Base-by-base conservation (phyloP, 108 stramenopile genomes). In the Pinguiococcus pyrenoidosus region DNA sequence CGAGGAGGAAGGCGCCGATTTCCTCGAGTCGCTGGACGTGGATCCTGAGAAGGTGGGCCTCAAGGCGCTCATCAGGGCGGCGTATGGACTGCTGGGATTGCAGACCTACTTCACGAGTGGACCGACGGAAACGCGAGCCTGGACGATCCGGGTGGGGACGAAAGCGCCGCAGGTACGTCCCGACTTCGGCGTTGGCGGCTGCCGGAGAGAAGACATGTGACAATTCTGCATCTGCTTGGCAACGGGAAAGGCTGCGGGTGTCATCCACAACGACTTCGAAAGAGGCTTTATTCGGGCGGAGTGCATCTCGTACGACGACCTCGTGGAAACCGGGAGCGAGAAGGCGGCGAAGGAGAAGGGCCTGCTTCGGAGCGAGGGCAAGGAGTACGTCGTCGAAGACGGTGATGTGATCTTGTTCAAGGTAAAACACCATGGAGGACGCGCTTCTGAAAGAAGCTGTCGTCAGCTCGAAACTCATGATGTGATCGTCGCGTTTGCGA, bases 201-300 rank as follows among this genome's bases (percentile, higher is more conserved):
- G 13, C 13, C 13, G 34, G 13, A 35, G 13, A 35, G 13, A 13
- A 35, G 13, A 35, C 13, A 35, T 13, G 13, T 35, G 34, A 35
- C 13, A 35, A 35, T 13, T 13, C 13, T 35, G 34, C 13, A 13
- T 35, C 13, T 35, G 13, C 13, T 35, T 13, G 13, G 13, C 13
- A 35, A 13, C n/a, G n/a, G n/a, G n/a, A n/a, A n/a, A 23, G 13
- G 68, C 68, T 9, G 68, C 69, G 27, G 97, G 94, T 3, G 91
- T 93, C 7, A 99, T 99, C 59, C 97, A 99, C 73, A 76, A 79
- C 35, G 97, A 99, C 56, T 94, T 99, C 59, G 89, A 89, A 54
- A 71, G 87, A 6, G 91, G 95, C 30, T 99, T 99, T 60, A 99
- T 99, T 62, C 81, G 88, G 10, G 97, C 97, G 7, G 97, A 99